These are phyloP conservation scores for Neurospora sp. DNA, from an alignment of 495 filamentous ascomycete species.

Conservation along the genomic window DNA sequence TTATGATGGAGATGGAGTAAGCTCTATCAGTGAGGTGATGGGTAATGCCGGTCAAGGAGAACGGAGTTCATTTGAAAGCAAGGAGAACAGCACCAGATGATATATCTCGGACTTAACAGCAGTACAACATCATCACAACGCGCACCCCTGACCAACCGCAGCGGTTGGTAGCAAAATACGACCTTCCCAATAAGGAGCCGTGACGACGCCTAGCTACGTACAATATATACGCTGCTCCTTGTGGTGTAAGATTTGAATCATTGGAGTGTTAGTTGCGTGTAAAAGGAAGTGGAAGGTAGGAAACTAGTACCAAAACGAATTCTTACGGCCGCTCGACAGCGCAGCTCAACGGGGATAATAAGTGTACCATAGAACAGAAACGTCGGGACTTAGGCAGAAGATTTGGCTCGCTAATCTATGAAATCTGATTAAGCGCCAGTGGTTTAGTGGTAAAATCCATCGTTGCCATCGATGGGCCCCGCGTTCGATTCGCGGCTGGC, in stretches of 20 bases:
- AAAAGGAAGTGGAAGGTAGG: not conserved
- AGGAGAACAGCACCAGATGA: not conserved
- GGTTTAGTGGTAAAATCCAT: constrained; percentile 47
- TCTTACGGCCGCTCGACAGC: too few relatives aligned
- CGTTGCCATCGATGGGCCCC: constrained; percentile 45
- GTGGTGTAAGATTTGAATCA: not conserved
- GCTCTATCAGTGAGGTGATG: not conserved
- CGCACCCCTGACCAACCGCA: not conserved
- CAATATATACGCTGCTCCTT: not conserved
- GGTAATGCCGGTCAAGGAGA: not conserved
- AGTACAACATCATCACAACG: not conserved
- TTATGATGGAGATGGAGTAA: not conserved
- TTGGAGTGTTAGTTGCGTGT: not conserved
- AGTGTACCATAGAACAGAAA: too few relatives aligned
- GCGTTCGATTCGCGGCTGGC: constrained; percentile 42
- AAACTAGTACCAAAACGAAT: not conserved
- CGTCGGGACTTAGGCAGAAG: too few relatives aligned
- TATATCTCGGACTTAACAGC: not conserved
- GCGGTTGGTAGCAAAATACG: not conserved
- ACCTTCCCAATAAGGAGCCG: not conserved
- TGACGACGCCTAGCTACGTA: not conserved
- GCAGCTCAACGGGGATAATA: too few relatives aligned
- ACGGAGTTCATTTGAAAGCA: not conserved
- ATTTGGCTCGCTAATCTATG: too few relatives aligned
- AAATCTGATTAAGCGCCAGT: constrained; percentile 13